Evolutionary conservation across 176 grass and related monocot species (phyloP).

Genomic region (Bonia amplexicaulis): DNA sequence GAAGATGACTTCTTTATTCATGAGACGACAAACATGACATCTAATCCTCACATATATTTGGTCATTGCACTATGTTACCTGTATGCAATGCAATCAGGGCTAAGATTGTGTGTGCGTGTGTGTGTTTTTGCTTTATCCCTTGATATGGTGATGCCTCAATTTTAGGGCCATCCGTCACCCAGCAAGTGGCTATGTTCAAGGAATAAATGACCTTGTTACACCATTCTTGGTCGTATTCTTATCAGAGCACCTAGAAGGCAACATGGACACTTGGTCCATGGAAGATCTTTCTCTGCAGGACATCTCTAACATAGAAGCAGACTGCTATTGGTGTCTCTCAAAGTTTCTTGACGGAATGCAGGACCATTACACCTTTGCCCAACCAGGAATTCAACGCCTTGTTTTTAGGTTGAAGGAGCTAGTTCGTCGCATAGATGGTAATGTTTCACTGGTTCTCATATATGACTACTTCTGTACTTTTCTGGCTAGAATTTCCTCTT

Average conservation of each 20-base stretch:
- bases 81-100: background rate
- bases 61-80: background rate
- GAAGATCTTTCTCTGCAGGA: constrained; percentile 64
- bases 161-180: constrained; percentile 93
- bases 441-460: background rate
- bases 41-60: background rate
- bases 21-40: background rate
- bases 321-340: constrained; percentile 95
- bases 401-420: constrained; percentile 87
- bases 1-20: background rate
- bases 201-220: constrained; percentile 96
- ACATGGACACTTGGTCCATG: constrained; percentile 81
- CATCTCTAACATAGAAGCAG: constrained; percentile 79
- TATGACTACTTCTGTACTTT: background rate
- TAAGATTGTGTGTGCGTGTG: background rate
- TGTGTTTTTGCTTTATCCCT: background rate
- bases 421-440: constrained; percentile 91
- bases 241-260: constrained; percentile 84
- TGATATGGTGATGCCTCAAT: background rate
- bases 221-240: constrained; percentile 91
- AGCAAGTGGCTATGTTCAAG: constrained; percentile 96
- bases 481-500: background rate
- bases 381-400: constrained; percentile 96
- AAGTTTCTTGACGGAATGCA: constrained; percentile 98
- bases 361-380: constrained; percentile 96